These are phyloP conservation scores for Hyphodiscus hymeniophilus DNA, from an alignment of 495 filamentous ascomycete genomes.

Conservation along the genomic window DNA sequence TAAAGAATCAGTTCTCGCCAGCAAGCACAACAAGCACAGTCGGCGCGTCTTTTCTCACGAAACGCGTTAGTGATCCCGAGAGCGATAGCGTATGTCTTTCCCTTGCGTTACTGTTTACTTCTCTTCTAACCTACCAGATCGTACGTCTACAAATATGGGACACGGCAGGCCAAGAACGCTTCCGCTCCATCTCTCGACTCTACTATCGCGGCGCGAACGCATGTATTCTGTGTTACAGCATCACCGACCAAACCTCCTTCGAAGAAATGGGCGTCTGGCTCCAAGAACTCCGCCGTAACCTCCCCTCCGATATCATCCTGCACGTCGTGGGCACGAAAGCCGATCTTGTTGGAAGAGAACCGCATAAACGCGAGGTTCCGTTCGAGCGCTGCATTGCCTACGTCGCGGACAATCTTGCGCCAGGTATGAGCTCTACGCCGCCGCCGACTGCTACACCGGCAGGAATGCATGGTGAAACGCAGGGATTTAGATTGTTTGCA, in stretches of 20 bases:
- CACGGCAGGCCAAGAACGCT: constrained; percentile 92
- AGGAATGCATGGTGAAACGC: constrained; percentile 14
- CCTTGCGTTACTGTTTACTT: too few relatives aligned
- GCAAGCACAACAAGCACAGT: constrained; percentile 70
- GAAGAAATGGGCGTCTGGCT: constrained; percentile 92
- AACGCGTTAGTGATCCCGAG: constrained; percentile 79
- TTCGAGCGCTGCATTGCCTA: constrained; percentile 94
- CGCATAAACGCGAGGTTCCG: constrained; percentile 66
- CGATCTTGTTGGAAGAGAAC: constrained; percentile 80
- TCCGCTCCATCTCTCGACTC: constrained; percentile 82
- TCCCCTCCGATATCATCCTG: constrained; percentile 62
- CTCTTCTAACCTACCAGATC: too few relatives aligned
- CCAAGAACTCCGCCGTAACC: constrained; percentile 43
- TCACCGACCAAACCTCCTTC: constrained; percentile 80
- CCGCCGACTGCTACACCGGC: constrained; percentile 48
- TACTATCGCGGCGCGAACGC: constrained; percentile 96
- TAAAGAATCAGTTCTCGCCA: constrained; percentile 33
- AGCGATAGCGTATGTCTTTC: constrained; percentile 47
- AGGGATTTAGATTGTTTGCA: constrained; percentile 7
- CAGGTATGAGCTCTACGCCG: constrained; percentile 53
- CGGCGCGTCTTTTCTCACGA: constrained; percentile 90
- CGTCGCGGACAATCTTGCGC: constrained; percentile 81
- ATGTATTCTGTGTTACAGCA: constrained; percentile 89
- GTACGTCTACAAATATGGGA: constrained; percentile 91
- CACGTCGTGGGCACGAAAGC: constrained; percentile 95